Evolutionary conservation across 208 protist genomes (phyloP).

Genomic region (Acanthamoeba triangularis): DNA sequence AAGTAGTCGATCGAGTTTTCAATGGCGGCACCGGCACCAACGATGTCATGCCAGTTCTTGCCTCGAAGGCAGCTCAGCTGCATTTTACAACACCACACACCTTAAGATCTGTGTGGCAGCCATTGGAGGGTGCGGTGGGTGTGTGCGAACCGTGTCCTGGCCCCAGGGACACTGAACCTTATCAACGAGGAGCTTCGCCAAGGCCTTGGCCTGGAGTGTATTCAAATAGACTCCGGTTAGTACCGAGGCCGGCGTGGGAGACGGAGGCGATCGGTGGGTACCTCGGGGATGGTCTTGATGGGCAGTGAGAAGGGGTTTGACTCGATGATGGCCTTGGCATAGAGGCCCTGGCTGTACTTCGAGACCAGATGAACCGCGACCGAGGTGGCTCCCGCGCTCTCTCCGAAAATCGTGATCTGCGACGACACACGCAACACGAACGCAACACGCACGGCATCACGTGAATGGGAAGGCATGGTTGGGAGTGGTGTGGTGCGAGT

Average conservation of each 20-base stretch:
- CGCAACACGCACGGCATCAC: not conserved
- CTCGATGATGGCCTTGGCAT: slow-evolving; percentile 84
- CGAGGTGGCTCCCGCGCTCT: slow-evolving; percentile 87
- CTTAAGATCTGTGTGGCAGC: no score
- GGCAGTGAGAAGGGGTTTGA: slow-evolving; percentile 80
- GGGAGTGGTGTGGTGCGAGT: not conserved
- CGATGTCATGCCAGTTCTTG: not conserved
- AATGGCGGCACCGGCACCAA: not conserved
- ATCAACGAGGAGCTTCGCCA: not conserved
- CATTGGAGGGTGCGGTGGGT: no score
- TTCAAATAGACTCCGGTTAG: no score
- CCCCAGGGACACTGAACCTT: slow-evolving; percentile 20
- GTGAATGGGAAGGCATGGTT: not conserved
- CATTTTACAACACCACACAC: not conserved
- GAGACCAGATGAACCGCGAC: slow-evolving; percentile 84
- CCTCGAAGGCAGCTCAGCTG: not conserved
- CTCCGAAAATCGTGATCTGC: slow-evolving; percentile 88
- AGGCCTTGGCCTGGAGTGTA: not conserved
- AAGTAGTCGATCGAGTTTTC: slow-evolving; percentile 21
- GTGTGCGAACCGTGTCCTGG: not conserved
- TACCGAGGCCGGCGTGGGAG: not conserved
- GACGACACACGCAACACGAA: not conserved
- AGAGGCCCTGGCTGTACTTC: slow-evolving; percentile 82
- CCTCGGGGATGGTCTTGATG: slow-evolving; percentile 67
- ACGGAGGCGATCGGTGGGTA: not conserved